A percentile compares a stretch with the other conserved stretches of the same genome.
Conservation (phyloP, 305 asterid genomes). For the Ajuga reptans region DNA sequence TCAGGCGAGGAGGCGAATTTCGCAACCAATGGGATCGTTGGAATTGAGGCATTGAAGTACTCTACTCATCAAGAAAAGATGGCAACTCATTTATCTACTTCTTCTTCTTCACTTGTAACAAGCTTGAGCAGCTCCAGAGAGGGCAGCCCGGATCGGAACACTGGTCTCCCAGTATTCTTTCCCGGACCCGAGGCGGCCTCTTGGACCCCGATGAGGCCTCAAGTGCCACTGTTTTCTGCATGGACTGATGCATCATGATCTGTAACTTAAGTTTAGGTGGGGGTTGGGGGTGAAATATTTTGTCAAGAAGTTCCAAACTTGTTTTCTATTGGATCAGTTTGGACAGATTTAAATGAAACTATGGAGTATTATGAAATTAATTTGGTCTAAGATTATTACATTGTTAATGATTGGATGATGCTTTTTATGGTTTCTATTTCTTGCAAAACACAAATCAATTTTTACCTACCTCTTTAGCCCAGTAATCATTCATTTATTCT, state of each 20-base stretch:
- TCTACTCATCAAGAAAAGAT: slow-evolving; percentile 26
- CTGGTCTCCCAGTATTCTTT: slow-evolving; percentile 29
- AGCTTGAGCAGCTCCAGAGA: slow-evolving; percentile 56
- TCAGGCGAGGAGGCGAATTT: slow-evolving; percentile 27
- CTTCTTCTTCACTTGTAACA: slow-evolving; percentile 43
- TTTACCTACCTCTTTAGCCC: not conserved
- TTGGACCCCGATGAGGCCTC: slow-evolving; percentile 65
- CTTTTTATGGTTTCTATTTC: not conserved
- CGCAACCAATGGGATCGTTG: slow-evolving; percentile 28
- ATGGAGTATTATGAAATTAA: slow-evolving; percentile 17
- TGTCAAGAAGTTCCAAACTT: slow-evolving; percentile 13
- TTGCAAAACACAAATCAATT: slow-evolving; percentile 3
- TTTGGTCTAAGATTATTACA: slow-evolving; percentile 2
- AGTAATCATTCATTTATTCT: not conserved
- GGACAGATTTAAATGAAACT: slow-evolving; percentile 16
- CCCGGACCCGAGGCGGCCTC: slow-evolving; percentile 31
- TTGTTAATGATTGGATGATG: not conserved
- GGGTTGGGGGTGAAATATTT: not conserved
- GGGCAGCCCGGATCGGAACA: slow-evolving; percentile 52
- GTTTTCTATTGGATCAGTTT: slow-evolving; percentile 13
- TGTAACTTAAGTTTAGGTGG: not conserved
- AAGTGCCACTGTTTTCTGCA: slow-evolving; percentile 66
- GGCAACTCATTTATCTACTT: slow-evolving; percentile 32
- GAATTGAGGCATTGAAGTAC: slow-evolving; percentile 22
- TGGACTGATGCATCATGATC: slow-evolving; percentile 62